Evolutionary conservation across 139 green algal genomes (phyloP), one percentile per base, ranked within the genome.

Genomic region (Chlamydomonas eustigma): DNA sequence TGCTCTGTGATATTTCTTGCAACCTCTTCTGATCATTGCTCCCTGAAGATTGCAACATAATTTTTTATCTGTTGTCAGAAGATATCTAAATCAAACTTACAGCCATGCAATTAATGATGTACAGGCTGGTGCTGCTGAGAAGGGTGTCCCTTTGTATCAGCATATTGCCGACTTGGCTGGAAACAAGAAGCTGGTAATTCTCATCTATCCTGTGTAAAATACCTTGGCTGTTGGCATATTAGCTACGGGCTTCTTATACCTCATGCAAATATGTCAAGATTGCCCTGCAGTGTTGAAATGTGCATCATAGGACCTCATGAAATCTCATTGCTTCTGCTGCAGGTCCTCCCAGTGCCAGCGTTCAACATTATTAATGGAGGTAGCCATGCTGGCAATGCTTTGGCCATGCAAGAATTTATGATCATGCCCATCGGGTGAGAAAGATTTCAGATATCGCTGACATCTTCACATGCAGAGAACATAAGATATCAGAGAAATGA

Each of bases 351-450:
- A 2, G 96, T 99, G 71, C 96, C 96, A 30, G 89, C 91, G 35
- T 98, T 99, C 91, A 99, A 99, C 87, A 97, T 99, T 77, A 98
- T 99, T 90, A 99, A 99, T 79, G 96, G 96, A 51, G 95, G 96
- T 67, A 90, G 84, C 81, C 96, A 99, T 83, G 96, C 96, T 22
- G 96, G 96, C 78, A 99, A 99, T 84, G 91, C 89, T 33, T 89
- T 99, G 74, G 96, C 96, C 78, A 97, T 98, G 93, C 96, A 99
- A 91, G 96, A 99, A 88, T 99, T 99, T 88, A 99, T 99, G 95
- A 98, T 99, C 79, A 88, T 99, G 83, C 96, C 96, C 33, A 74
- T 88, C 22, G 96, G 88, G 85, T 90, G 78, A 85, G 95, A 35
- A n/a, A n/a, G n/a, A n/a, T n/a, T n/a, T n/a, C n/a, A n/a, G n/a